phyloP scores from a whole-genome alignment of 805 yeast species.

The Ogataea paraovalis region DNA sequence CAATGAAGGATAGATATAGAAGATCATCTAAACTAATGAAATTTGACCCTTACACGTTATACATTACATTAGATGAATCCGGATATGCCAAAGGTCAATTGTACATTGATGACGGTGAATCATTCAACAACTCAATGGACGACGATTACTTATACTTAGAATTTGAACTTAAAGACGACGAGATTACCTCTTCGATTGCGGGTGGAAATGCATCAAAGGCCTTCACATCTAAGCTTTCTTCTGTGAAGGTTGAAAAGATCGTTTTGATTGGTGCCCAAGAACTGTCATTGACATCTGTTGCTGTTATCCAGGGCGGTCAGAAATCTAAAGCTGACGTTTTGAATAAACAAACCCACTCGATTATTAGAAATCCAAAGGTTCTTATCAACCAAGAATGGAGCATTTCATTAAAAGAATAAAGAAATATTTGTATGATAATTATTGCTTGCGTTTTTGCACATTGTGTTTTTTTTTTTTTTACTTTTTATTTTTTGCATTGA shows the following conservation, averaged over 20 bases:
- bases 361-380: slow-evolving; percentile 51
- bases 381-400: slow-evolving; percentile 45
- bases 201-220: slow-evolving; percentile 19
- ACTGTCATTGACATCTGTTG: slow-evolving; percentile 16
- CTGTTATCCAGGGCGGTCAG: slow-evolving; percentile 36
- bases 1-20: slow-evolving; percentile 69
- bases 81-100: slow-evolving; percentile 48
- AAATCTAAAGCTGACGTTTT: slow-evolving; percentile 34
- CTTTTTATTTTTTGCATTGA: no score
- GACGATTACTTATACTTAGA: slow-evolving; percentile 48
- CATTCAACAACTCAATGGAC: slow-evolving; percentile 46
- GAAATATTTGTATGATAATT: not conserved
- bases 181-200: slow-evolving; percentile 26
- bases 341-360: slow-evolving; percentile 12
- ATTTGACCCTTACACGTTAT: slow-evolving; percentile 75
- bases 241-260: slow-evolving; percentile 51
- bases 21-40: slow-evolving; percentile 74
- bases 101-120: slow-evolving; percentile 83
- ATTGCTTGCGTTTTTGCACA: not conserved
- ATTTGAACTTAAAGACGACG: slow-evolving; percentile 36
- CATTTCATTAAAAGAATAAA: slow-evolving; percentile 12
- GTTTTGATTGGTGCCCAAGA: slow-evolving; percentile 39
- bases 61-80: slow-evolving; percentile 49
- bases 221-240: slow-evolving; percentile 24
- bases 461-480: not conserved